Percentiles rank a stretch among this genome's conserved stretches.
Conservation (phyloP, 192 early-diverging fungal genomes). For the Entophlyctis luteolus region DNA sequence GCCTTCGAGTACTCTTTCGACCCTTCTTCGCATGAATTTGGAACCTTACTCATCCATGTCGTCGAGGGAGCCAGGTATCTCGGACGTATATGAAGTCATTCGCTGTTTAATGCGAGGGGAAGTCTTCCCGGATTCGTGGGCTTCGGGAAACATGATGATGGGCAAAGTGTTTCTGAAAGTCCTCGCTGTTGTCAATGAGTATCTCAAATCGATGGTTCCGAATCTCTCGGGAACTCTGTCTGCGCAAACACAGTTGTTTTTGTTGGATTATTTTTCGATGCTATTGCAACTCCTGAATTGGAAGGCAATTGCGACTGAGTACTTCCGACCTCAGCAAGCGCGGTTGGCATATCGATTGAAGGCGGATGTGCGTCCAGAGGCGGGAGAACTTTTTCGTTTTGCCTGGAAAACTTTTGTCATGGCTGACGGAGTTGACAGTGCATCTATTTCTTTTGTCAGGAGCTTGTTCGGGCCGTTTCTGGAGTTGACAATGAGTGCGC, state of each 20-base stretch:
- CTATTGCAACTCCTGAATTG: constrained; percentile 55
- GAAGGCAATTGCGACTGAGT: constrained; percentile 53
- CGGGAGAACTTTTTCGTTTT: constrained; percentile 45
- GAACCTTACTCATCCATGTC: background rate
- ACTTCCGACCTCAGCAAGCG: constrained; percentile 52
- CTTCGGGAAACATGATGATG: constrained; percentile 33
- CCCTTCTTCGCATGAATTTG: background rate
- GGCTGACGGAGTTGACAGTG: constrained; percentile 26
- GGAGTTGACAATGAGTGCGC: constrained; percentile 45
- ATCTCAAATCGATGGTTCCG: constrained; percentile 17
- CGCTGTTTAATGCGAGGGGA: constrained; percentile 35
- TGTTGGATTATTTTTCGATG: constrained; percentile 40
- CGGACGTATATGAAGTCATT: constrained; percentile 20
- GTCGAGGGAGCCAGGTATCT: background rate
- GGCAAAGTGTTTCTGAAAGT: constrained; percentile 32
- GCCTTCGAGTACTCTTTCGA: background rate
- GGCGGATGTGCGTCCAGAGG: constrained; percentile 60
- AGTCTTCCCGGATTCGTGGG: constrained; percentile 38
- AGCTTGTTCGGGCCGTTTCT: constrained; percentile 44
- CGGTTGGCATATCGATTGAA: constrained; percentile 55
- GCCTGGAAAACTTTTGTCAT: constrained; percentile 52
- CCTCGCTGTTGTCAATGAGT: constrained; percentile 31
- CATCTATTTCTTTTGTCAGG: constrained; percentile 31
- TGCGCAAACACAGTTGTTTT: constrained; percentile 29
- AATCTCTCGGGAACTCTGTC: background rate